phyloP scores from a whole-genome alignment of 2,329 filamentous ascomycete genomes.

The Botrytis paeoniae region DNA sequence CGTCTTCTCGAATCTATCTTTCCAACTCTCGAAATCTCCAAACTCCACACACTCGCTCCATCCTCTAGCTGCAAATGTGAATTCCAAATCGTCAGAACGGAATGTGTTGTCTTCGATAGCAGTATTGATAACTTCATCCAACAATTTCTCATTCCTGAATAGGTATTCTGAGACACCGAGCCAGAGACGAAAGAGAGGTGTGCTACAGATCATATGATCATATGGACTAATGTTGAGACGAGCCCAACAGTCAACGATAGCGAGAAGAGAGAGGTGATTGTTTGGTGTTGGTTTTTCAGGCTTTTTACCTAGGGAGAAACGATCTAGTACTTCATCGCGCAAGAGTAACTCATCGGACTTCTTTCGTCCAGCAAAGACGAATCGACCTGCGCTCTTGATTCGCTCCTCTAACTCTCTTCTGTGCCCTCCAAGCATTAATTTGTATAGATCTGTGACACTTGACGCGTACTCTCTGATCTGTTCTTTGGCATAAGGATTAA shows the following conservation, averaged over 20 bases:
- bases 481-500: slow-evolving; percentile 87
- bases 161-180: slow-evolving; percentile 96
- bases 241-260: slow-evolving; percentile 99
- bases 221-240: slow-evolving; percentile 91
- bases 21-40: slow-evolving; percentile 89
- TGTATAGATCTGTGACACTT: slow-evolving; percentile 91
- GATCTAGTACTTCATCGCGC: slow-evolving; percentile 77
- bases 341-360: slow-evolving; percentile 64
- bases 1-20: slow-evolving; percentile 85
- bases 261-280: slow-evolving; percentile 88
- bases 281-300: slow-evolving; percentile 65
- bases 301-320: slow-evolving; percentile 76
- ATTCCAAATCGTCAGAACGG: slow-evolving; percentile 92
- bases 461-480: slow-evolving; percentile 94
- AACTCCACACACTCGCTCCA: slow-evolving; percentile 94
- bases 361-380: slow-evolving; percentile 58
- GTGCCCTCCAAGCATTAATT: slow-evolving; percentile 90
- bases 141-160: slow-evolving; percentile 75
- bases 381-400: slow-evolving; percentile 75
- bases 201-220: slow-evolving; percentile 99
- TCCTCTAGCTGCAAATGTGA: slow-evolving; percentile 91
- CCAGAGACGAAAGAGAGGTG: slow-evolving; percentile 93
- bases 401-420: slow-evolving; percentile 68
- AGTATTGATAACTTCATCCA: slow-evolving; percentile 81
- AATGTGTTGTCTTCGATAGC: slow-evolving; percentile 89